These are phyloP conservation scores for Ruellia speciosa DNA, from an alignment of 305 asterid species.

Conservation along the genomic window DNA sequence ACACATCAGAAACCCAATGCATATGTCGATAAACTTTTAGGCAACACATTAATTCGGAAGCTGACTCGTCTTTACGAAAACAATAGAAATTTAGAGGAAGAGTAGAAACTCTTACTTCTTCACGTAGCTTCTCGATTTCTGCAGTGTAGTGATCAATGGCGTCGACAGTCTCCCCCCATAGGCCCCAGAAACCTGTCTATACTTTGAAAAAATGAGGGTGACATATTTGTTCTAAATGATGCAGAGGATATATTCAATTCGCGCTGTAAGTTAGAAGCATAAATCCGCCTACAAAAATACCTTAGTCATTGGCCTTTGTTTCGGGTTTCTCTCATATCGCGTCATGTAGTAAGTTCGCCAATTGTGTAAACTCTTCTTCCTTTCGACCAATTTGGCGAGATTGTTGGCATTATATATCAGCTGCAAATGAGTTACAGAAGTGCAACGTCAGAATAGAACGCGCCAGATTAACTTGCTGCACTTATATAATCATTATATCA, in stretches of 20 bases:
- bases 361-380: conserved; percentile 60
- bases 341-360: conserved; percentile 84
- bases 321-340: conserved; percentile 65
- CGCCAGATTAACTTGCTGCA: too few species aligned
- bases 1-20: too few species aligned
- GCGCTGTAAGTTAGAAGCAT: not conserved
- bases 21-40: too few species aligned
- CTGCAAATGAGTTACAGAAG: conserved; percentile 36
- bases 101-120: conserved; percentile 38
- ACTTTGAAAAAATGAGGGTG: conserved; percentile 29
- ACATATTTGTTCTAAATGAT: conserved; percentile 10
- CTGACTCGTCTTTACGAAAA: too few species aligned
- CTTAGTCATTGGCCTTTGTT: conserved; percentile 60
- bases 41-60: too few species aligned
- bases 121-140: conserved; percentile 37
- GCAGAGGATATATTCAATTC: not conserved
- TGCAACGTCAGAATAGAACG: not conserved
- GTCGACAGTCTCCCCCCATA: conserved; percentile 50
- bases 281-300: conserved; percentile 26
- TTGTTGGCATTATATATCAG: conserved; percentile 66
- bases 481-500: not conserved
- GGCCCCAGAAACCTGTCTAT: conserved; percentile 68
- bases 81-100: conserved; percentile 11
- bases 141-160: conserved; percentile 47
- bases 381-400: conserved; percentile 64